Evolutionary conservation across 129 eudicot genomes (phyloP), one percentile per base, ranked within the genome.

Genomic region (Dittrichia graveolens): DNA sequence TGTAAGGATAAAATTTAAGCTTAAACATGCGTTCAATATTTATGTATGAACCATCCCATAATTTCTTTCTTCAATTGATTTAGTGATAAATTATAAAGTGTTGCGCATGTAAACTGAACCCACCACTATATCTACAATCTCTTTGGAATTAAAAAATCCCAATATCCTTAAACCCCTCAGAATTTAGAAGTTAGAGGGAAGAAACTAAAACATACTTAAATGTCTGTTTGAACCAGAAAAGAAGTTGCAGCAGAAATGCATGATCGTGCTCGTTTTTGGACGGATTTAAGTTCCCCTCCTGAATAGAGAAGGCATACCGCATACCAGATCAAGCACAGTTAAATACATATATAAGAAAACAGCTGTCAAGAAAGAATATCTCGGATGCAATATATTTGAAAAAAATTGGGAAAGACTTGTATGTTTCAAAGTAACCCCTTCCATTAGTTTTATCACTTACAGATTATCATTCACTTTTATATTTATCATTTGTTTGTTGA

Each of bases 161-260:
- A 39, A 11, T 8, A 48, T 48, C 16, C 72, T 0, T 34, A 47
- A 31, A 9, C 31, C n/a, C 24, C 41, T 9, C 31, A 13, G 9
- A 31, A 24, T 13, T 47, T 7, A 14, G 31, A 50, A 48, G n/a
- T 55, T 6, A 14, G 10, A 54, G n/a, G 8, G 59, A 24, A 67
- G 61, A 14, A 75, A 43, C 35, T 37, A 75, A 48, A 62, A 44
- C 66, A 63, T 52, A 94, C 98, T 93, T 90, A 81, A 90, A 94
- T 84, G 97, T 80, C 75, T 90, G 93, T 80, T 94, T 94, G 84
- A 94, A 94, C 98, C 98, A 94, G 86, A 73, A 85, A 65, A 94
- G 95, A 79, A 94, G 80, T 88, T 94, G 95, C 77, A 94, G 81
- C 74, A 90, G 79, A 78, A 94, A 90, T 40, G 93, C 96, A 75